Evolutionary conservation across 1,139 yeast species (phyloP).

Genomic region (Geotrichum histeridarum): DNA sequence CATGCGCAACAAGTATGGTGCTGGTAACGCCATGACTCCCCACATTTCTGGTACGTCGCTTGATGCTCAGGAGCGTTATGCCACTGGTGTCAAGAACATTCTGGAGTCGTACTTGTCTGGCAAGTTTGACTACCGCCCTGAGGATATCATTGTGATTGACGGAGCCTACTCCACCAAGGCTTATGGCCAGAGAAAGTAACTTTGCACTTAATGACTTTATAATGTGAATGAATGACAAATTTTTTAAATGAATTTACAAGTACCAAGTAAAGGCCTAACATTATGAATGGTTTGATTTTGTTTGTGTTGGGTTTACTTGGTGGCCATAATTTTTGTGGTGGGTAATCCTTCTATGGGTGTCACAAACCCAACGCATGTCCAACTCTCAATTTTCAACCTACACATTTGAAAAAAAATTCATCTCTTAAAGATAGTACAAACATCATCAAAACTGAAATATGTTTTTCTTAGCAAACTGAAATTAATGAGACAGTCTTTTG

Average conservation of each 20-base stretch:
- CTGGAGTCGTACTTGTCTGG: slow-evolving; percentile 59
- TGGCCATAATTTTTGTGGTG: too few relatives aligned
- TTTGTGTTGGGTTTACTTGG: too few relatives aligned
- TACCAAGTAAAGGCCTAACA: not conserved
- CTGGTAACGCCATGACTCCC: slow-evolving; percentile 83
- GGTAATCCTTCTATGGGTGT: too few relatives aligned
- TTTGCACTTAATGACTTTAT: not conserved
- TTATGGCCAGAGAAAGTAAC: slow-evolving; percentile 51
- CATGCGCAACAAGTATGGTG: slow-evolving; percentile 60
- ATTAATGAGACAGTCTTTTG: too few relatives aligned
- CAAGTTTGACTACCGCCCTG: slow-evolving; percentile 62
- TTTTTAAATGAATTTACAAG: too few relatives aligned
- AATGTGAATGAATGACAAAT: not conserved
- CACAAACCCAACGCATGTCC: too few relatives aligned
- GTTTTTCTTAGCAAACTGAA: too few relatives aligned
- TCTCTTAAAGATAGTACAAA: too few relatives aligned
- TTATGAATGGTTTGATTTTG: not conserved
- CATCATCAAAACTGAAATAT: too few relatives aligned
- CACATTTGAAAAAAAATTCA: too few relatives aligned
- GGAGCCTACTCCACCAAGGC: slow-evolving; percentile 74
- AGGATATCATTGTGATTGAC: slow-evolving; percentile 64
- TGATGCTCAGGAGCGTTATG: slow-evolving; percentile 74
- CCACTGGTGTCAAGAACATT: slow-evolving; percentile 62
- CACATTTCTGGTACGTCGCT: slow-evolving; percentile 76
- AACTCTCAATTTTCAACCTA: too few relatives aligned